Evolutionary conservation across 371 early-diverging fungal genomes (phyloP).

Genomic region (Lichtheimia ornata): DNA sequence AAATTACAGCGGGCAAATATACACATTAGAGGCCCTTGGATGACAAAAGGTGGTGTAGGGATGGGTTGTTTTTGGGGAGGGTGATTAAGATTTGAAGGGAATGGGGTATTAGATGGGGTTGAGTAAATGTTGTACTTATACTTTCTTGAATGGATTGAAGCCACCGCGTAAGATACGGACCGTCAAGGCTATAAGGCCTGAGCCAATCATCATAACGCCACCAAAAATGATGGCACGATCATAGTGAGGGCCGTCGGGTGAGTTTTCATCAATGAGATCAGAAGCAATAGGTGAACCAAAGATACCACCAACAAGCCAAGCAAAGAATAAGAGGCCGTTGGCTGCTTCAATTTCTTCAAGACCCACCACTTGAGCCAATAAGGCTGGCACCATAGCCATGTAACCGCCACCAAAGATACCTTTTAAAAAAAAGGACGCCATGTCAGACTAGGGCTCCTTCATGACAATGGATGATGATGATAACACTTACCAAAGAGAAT

Average conservation of each 20-base stretch:
- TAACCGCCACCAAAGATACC: slow-evolving; percentile 61
- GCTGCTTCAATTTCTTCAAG: slow-evolving; percentile 53
- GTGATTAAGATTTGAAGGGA: background rate
- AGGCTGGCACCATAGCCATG: slow-evolving; percentile 54
- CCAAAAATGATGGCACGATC: slow-evolving; percentile 43
- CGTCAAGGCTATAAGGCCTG: slow-evolving; percentile 31
- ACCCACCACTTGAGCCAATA: slow-evolving; percentile 55
- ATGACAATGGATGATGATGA: too few species aligned
- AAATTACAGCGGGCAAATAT: too few species aligned
- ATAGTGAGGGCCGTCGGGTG: slow-evolving; percentile 30
- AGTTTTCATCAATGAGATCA: slow-evolving; percentile 47
- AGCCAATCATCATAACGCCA: slow-evolving; percentile 35
- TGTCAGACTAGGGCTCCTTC: too few species aligned
- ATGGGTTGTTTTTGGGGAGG: too few species aligned
- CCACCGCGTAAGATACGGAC: slow-evolving; percentile 36
- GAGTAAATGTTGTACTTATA: slow-evolving; percentile 12
- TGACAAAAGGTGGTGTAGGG: too few species aligned
- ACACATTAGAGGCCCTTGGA: too few species aligned
- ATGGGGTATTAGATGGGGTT: background rate
- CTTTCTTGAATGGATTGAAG: slow-evolving; percentile 30
- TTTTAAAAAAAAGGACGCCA: too few species aligned
- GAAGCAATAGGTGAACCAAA: slow-evolving; percentile 58
- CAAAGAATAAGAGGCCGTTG: slow-evolving; percentile 58
- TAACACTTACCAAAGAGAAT: slow-evolving; percentile 39
- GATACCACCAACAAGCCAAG: slow-evolving; percentile 60